Evolutionary conservation across 2,329 filamentous ascomycete species (phyloP).

Genomic region (Huntiella abstrusa): DNA sequence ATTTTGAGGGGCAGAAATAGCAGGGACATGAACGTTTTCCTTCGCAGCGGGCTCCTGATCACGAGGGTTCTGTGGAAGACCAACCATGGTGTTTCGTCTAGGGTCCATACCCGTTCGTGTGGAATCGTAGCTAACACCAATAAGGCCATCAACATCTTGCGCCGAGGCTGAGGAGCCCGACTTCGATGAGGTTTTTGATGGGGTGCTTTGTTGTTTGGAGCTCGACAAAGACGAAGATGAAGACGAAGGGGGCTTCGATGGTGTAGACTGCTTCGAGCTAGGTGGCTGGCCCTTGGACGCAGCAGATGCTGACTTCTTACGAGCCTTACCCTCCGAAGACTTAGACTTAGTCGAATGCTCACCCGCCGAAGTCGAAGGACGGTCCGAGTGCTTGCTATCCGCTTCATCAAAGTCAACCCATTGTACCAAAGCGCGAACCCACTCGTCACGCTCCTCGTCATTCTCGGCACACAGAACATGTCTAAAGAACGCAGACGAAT

Average conservation of each 20-base stretch:
- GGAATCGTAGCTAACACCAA: slow-evolving; percentile 40
- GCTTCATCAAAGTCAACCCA: slow-evolving; percentile 61
- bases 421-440: slow-evolving; percentile 77
- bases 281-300: not conserved
- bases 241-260: no score
- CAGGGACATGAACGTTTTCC: slow-evolving; percentile 17
- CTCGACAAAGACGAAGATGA: no score
- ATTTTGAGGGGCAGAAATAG: slow-evolving; percentile 72
- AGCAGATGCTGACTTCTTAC: slow-evolving; percentile 13
- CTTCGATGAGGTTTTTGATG: slow-evolving; percentile 14
- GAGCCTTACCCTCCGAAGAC: slow-evolving; percentile 11
- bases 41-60: slow-evolving; percentile 18
- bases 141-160: slow-evolving; percentile 27
- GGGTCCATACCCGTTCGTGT: slow-evolving; percentile 22
- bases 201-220: not conserved
- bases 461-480: slow-evolving; percentile 94
- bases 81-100: slow-evolving; percentile 21
- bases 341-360: slow-evolving; percentile 14
- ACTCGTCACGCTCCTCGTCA: slow-evolving; percentile 76
- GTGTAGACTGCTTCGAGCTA: no score
- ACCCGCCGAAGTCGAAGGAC: slow-evolving; percentile 9
- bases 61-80: slow-evolving; percentile 17
- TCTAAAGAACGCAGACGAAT: slow-evolving; percentile 69
- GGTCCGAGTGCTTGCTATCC: slow-evolving; percentile 18
- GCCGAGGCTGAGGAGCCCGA: slow-evolving; percentile 15